Evolutionary conservation across 2,329 filamentous ascomycete species (phyloP).

Genomic region (Trichothecium sympodiale): DNA sequence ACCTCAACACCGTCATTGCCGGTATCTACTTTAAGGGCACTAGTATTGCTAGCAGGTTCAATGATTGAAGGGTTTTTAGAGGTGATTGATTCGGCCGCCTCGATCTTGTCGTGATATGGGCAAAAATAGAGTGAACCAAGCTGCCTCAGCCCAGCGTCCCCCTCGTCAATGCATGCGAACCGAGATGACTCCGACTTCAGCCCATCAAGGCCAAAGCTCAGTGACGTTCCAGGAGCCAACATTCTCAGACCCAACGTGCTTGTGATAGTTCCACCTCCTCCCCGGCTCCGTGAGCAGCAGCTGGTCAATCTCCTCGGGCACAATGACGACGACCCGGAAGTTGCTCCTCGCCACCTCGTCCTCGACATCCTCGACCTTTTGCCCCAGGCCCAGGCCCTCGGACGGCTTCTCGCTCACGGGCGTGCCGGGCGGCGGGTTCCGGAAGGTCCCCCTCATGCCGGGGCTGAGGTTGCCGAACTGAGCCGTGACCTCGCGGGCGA

Average conservation of each 20-base stretch:
- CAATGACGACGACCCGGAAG: conserved; percentile 75
- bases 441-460: conserved; percentile 66
- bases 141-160: conserved; percentile 8
- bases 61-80: conserved; percentile 9
- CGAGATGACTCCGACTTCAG: conserved; percentile 1
- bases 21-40: conserved; percentile 20
- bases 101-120: conserved; percentile 9
- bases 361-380: conserved; percentile 59
- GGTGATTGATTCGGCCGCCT: conserved; percentile 7
- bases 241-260: conserved; percentile 34
- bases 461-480: conserved; percentile 88
- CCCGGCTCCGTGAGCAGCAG: conserved; percentile 59
- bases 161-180: too few relatives aligned
- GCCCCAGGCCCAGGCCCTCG: conserved; percentile 35
- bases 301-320: conserved; percentile 66
- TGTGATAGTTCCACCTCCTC: conserved; percentile 55
- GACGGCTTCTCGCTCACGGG: conserved; percentile 40
- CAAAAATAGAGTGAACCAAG: too few relatives aligned
- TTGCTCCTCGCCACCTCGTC: conserved; percentile 62
- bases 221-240: conserved; percentile 50
- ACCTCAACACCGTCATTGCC: conserved; percentile 26
- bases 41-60: conserved; percentile 8
- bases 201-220: conserved; percentile 56
- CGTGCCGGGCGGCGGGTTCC: conserved; percentile 58
- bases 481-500: conserved; percentile 66